Percentiles rank a stretch among this genome's conserved stretches.
Evolutionary conservation across 176 grass and related monocot genomes (phyloP).

Genomic region (Oryza glaberrima): DNA sequence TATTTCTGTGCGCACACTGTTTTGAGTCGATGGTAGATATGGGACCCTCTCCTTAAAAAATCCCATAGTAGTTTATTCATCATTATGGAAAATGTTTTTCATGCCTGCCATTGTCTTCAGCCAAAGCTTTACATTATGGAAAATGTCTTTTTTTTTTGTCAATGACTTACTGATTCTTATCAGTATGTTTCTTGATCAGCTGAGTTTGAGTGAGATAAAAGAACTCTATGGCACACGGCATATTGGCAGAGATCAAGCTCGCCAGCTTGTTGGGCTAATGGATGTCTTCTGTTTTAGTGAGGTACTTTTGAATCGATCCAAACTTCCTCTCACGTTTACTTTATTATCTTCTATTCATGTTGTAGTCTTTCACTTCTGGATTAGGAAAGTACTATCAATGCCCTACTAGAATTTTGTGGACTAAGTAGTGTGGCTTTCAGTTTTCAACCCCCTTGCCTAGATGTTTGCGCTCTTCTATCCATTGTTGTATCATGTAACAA

Average conservation of each 20-base stretch:
- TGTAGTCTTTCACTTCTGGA: constrained; percentile 17
- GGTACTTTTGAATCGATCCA: constrained; percentile 58
- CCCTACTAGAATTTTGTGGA: not conserved
- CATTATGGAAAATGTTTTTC: not conserved
- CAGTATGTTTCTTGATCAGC: constrained; percentile 56
- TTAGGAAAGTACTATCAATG: constrained; percentile 16
- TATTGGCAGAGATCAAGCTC: constrained; percentile 81
- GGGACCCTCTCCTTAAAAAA: not conserved
- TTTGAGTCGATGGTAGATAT: not conserved
- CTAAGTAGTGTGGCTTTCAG: not conserved
- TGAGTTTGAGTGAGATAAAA: constrained; percentile 79
- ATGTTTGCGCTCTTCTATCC: not conserved
- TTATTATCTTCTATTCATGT: not conserved
- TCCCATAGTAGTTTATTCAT: not conserved
- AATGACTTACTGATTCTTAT: constrained; percentile 29
- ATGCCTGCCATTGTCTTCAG: not conserved
- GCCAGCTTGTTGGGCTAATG: constrained; percentile 91
- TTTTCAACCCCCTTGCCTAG: not conserved
- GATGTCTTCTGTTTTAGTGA: constrained; percentile 99
- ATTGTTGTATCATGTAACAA: not conserved
- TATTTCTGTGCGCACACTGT: not conserved
- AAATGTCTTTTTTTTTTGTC: not conserved
- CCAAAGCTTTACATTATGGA: not conserved
- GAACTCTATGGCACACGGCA: constrained; percentile 90
- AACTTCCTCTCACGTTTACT: not conserved